Conservation (phyloP, 2,329 filamentous ascomycete genomes). For the Mycosphaerella arachidis region DNA sequence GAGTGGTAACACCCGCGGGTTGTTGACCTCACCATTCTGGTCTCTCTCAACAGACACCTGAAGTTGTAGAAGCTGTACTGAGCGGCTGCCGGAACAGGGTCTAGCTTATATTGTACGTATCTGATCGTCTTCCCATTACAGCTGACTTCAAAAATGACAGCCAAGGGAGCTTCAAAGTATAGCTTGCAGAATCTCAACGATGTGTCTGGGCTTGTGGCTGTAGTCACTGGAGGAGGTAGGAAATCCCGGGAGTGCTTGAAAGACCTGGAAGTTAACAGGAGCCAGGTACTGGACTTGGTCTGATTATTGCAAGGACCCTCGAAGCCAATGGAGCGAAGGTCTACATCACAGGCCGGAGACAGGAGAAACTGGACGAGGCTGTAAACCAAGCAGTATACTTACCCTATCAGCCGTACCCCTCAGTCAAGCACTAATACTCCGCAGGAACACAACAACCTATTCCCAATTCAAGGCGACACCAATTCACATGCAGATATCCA, state of each 20-base stretch:
- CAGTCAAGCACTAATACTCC: slow-evolving; percentile 1
- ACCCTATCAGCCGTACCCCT: neutral
- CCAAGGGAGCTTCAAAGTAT: slow-evolving; percentile 18
- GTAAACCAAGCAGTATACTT: slow-evolving; percentile 29
- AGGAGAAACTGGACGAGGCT: slow-evolving; percentile 40
- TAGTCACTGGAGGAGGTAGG: slow-evolving; percentile 28
- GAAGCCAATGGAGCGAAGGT: slow-evolving; percentile 40
- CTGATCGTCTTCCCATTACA: neutral
- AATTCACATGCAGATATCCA: slow-evolving; percentile 40
- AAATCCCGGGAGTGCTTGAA: neutral
- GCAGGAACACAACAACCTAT: slow-evolving; percentile 34
- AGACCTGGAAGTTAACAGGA: neutral
- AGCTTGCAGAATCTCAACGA: slow-evolving; percentile 20
- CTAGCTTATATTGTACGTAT: too few relatives aligned
- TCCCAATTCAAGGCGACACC: slow-evolving; percentile 42
- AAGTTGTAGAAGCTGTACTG: too few relatives aligned
- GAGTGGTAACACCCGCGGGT: neutral
- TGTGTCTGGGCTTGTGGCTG: slow-evolving; percentile 29
- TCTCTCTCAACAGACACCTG: too few relatives aligned
- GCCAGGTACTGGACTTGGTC: slow-evolving; percentile 27
- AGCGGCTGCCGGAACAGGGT: too few relatives aligned
- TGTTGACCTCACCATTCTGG: neutral
- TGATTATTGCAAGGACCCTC: slow-evolving; percentile 39
- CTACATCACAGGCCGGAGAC: slow-evolving; percentile 44
- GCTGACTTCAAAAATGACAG: slow-evolving; percentile 8